A percentile compares a stretch with the other conserved stretches of the same genome.
Conservation (phyloP, 495 filamentous ascomycete species). For the Penicillium angulare region DNA sequence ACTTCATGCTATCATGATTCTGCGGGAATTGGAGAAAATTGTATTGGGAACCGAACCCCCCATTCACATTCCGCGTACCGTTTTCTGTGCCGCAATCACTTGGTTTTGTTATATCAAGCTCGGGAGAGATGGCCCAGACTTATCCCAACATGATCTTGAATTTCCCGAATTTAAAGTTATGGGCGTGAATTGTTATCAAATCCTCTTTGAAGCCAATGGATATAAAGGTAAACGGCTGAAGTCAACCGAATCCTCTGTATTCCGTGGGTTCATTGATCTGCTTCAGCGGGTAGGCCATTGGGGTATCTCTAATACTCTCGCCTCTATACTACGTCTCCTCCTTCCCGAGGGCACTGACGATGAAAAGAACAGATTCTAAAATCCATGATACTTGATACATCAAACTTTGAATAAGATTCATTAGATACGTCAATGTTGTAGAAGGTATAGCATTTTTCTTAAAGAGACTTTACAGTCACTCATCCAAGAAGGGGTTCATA, state of each 20-base stretch:
- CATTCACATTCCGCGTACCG: conserved; percentile 17
- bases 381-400: too few species aligned
- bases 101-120: conserved; percentile 15
- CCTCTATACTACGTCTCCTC: too few species aligned
- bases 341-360: too few species aligned
- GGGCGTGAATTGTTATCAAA: conserved; percentile 3
- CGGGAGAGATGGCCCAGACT: neutral
- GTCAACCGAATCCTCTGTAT: conserved; percentile 9
- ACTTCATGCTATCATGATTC: conserved; percentile 19
- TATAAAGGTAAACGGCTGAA: neutral
- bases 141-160: neutral
- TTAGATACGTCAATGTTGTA: too few species aligned
- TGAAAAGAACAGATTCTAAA: too few species aligned
- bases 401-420: too few species aligned
- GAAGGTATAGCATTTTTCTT: too few species aligned
- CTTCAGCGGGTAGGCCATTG: conserved; percentile 13
- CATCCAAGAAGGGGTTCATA: too few species aligned
- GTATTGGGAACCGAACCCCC: conserved; percentile 17
- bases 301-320: conserved; percentile 9
- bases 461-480: too few species aligned
- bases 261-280: conserved; percentile 15
- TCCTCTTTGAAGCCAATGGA: conserved; percentile 3
- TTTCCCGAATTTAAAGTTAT: conserved; percentile 4
- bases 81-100: conserved; percentile 18
- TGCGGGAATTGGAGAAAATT: conserved; percentile 13